Evolutionary conservation across 2,329 filamentous ascomycete genomes (phyloP), one percentile per base, ranked within the genome.

Genomic region (Fusarium stilboides): DNA sequence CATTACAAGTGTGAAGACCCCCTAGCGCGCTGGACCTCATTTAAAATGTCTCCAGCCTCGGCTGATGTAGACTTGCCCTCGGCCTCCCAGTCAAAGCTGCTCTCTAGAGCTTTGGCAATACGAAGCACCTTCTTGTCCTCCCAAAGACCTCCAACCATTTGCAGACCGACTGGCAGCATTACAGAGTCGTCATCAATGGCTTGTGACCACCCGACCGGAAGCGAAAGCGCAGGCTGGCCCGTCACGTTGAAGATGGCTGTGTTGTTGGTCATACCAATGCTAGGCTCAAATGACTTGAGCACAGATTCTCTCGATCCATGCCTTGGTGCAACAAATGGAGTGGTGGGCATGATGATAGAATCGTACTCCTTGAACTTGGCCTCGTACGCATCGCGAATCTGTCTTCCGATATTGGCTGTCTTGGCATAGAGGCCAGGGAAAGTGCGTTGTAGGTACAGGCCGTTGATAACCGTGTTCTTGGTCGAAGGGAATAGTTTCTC

Each of bases 201-300:
- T 3, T 78, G 77, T 3, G 82, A 76, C 68, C 83, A 81, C 0
- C 86, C 86, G 34, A 86, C 78, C 0, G 86, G 86, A 45, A 88
- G 76, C 1, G 83, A 81, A 65, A 89, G 72, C 0, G 85, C 87
- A 0, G 87, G 86, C 65, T 88, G 86, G 0, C 87, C 87, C 0
- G 86, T 88, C 4, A 85, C 80, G 68, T 89, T 86, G 74, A 89
- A 89, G 4, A 84, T 80, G 12, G 84, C 84, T 6, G 87, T 89
- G 66, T 89, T 89, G 17, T 80, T 81, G 0, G 84, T 87, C 60
- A 87, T 71, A 0, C 87, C 87, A 34, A 88, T 84, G 33, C 84
- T 85, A 13, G 83, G 83, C 52, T 80, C 79, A 46, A 87, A 84
- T 19, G 82, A 83, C 45, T 82, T 80, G 17, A 81, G 74, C 4